Evolutionary conservation across 1,284 basidiomycete species (phyloP).

Genomic region (Boletus sp.): DNA sequence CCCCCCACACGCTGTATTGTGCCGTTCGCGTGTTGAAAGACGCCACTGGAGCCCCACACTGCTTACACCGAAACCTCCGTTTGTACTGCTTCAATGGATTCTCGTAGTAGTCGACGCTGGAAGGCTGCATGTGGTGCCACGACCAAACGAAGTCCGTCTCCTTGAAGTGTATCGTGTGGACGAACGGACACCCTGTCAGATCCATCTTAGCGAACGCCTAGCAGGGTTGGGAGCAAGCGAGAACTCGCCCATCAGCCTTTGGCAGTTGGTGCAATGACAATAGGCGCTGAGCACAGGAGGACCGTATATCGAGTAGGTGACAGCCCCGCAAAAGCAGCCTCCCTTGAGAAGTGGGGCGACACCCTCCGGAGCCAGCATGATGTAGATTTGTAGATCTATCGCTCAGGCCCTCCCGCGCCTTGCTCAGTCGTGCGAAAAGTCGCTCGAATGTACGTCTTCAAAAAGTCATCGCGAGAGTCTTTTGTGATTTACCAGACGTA

Average conservation of each 20-base stretch:
- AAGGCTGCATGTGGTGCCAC: conserved; percentile 31
- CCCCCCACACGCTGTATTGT: conserved; percentile 54
- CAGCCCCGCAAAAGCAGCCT: conserved; percentile 51
- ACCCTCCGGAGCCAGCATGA: conserved; percentile 17
- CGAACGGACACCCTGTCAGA: conserved; percentile 50
- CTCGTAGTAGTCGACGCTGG: conserved; percentile 42
- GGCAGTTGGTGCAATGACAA: conserved; percentile 64
- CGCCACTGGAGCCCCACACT: conserved; percentile 50
- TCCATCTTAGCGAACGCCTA: not conserved
- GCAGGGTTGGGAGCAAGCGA: not conserved
- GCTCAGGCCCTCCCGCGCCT: too few species aligned
- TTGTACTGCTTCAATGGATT: conserved; percentile 51
- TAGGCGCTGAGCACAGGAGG: conserved; percentile 52
- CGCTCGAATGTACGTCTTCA: too few species aligned
- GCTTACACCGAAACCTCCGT: conserved; percentile 54
- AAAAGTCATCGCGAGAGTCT: too few species aligned
- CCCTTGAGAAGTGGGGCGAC: conserved; percentile 31
- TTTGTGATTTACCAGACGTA: too few species aligned
- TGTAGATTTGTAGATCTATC: not conserved
- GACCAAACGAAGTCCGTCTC: conserved; percentile 51
- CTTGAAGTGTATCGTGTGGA: conserved; percentile 57
- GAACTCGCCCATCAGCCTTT: conserved; percentile 47
- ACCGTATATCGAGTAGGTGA: conserved; percentile 44
- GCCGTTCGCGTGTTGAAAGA: conserved; percentile 45
- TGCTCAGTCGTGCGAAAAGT: too few species aligned